Conservation (phyloP, 305 asterid genomes). For the Fraxinus xanthoxyloides region DNA sequence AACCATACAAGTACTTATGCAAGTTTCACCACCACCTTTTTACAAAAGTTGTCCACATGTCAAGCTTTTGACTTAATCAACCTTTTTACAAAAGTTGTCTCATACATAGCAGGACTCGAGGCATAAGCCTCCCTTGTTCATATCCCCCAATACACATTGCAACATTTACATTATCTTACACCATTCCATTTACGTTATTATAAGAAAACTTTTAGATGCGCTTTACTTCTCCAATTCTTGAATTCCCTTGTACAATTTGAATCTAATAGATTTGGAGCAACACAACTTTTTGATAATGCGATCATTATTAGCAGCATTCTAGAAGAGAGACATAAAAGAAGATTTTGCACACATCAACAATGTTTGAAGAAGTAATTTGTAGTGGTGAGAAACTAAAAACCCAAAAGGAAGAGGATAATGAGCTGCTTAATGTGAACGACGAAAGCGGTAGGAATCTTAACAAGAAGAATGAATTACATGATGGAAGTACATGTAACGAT, state of each 20-base stretch:
- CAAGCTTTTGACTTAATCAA: neutral
- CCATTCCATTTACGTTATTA: neutral
- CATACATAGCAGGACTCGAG: too few relatives aligned
- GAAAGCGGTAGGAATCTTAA: slow-evolving; percentile 29
- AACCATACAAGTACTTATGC: neutral
- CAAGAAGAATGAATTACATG: slow-evolving; percentile 41
- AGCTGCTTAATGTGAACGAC: slow-evolving; percentile 30
- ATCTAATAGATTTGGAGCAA: neutral
- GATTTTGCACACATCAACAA: neutral
- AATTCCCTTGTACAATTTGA: neutral
- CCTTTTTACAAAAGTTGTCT: too few relatives aligned
- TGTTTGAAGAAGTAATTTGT: neutral
- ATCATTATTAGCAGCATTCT: neutral
- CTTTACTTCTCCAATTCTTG: neutral
- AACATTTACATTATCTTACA: neutral
- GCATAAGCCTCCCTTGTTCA: neutral
- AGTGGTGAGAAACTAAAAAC: neutral
- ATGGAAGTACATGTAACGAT: slow-evolving; percentile 24
- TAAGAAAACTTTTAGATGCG: neutral
- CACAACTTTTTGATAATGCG: neutral
- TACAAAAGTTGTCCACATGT: neutral
- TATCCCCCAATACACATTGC: neutral
- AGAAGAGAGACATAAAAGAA: neutral
- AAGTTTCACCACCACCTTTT: neutral
- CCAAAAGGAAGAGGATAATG: slow-evolving; percentile 27